A percentile compares a stretch with the other conserved stretches of the same genome.
These are phyloP conservation scores for Hymenoscyphus fraxineus DNA, from an alignment of 2,329 filamentous ascomycete genomes.

Conservation along the genomic window DNA sequence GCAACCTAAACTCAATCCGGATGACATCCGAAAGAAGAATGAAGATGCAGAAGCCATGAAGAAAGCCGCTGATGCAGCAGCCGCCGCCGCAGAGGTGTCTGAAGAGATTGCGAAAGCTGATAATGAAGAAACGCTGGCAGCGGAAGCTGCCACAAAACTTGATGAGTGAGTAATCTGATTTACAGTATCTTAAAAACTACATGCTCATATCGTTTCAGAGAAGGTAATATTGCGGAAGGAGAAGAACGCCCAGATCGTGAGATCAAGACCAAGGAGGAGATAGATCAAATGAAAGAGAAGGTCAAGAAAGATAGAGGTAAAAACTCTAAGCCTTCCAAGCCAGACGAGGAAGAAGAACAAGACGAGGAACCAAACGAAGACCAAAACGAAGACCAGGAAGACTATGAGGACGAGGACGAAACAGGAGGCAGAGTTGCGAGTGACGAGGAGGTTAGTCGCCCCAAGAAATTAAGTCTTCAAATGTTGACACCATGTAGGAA, in stretches of 20 bases:
- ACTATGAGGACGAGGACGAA: not conserved
- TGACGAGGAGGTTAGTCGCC: too few relatives aligned
- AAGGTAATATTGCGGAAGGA: slow-evolving; percentile 1
- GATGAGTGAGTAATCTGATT: not conserved
- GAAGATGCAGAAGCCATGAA: not conserved
- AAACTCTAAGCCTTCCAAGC: not conserved
- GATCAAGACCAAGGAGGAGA: not conserved
- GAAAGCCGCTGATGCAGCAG: not conserved
- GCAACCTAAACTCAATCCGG: slow-evolving; percentile 1
- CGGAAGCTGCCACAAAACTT: not conserved
- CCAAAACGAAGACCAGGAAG: not conserved
- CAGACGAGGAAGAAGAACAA: not conserved
- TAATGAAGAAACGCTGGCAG: not conserved
- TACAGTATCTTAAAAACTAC: too few relatives aligned
- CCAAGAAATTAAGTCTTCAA: too few relatives aligned
- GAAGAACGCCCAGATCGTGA: not conserved
- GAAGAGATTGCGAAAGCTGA: not conserved
- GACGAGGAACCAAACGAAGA: not conserved
- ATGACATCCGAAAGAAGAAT: not conserved
- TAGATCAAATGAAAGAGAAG: not conserved
- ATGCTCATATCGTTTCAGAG: not conserved
- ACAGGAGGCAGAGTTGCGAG: not conserved
- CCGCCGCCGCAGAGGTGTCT: not conserved
- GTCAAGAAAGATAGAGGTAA: not conserved
- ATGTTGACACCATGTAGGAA: too few relatives aligned